These are phyloP conservation scores for Penicillium lagena DNA, from an alignment of 495 filamentous ascomycete species.

Conservation along the genomic window DNA sequence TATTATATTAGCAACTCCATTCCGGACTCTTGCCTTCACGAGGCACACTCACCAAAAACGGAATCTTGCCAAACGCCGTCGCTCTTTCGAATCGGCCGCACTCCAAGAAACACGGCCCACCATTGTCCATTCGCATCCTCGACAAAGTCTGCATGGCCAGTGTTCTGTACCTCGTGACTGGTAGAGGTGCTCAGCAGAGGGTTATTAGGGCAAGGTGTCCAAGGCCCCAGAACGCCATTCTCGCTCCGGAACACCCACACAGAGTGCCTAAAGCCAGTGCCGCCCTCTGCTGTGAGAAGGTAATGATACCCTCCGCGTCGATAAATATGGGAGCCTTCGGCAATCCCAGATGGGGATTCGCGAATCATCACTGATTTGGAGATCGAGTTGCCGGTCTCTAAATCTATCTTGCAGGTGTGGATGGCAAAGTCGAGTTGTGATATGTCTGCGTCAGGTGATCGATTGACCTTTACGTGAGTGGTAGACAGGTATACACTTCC, in stretches of 20 bases:
- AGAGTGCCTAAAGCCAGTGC: background rate
- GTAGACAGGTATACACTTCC: slow-evolving; percentile 25
- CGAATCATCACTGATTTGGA: too few relatives aligned
- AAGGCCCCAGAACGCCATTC: background rate
- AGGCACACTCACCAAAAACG: too few relatives aligned
- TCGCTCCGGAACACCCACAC: background rate
- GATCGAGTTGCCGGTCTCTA: too few relatives aligned
- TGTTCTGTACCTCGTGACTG: background rate
- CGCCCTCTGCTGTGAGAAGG: slow-evolving; percentile 44
- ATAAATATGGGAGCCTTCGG: slow-evolving; percentile 55
- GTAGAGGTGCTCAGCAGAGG: slow-evolving; percentile 1
- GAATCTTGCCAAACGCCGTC: too few relatives aligned
- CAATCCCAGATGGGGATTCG: slow-evolving; percentile 22
- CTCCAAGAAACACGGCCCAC: slow-evolving; percentile 1
- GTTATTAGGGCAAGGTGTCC: background rate
- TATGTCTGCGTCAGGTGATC: background rate
- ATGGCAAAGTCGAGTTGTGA: slow-evolving; percentile 6
- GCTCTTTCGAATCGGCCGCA: background rate
- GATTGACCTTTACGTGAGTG: background rate
- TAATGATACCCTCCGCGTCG: slow-evolving; percentile 47
- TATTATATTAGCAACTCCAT: background rate
- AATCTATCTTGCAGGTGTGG: too few relatives aligned
- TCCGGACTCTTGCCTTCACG: background rate
- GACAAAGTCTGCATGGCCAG: background rate
- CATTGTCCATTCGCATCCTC: background rate